These are phyloP conservation scores for Macroventuria anomochaeta DNA, from an alignment of 2,329 filamentous ascomycete genomes.

Conservation along the genomic window DNA sequence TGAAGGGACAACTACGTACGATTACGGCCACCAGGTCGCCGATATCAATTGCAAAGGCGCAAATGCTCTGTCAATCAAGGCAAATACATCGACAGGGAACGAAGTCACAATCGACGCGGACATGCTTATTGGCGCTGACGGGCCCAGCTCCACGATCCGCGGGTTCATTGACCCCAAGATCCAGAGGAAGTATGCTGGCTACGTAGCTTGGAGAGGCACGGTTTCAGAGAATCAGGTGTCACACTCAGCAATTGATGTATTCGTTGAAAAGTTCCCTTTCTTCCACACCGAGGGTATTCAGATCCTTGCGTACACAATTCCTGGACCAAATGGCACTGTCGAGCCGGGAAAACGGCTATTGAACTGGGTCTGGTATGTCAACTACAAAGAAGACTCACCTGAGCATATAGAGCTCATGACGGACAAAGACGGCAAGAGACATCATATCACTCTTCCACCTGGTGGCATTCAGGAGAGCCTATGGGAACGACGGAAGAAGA, in stretches of 20 bases:
- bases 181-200: constrained; percentile 33
- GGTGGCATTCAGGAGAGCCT: constrained; percentile 47
- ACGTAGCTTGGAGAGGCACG: constrained; percentile 39
- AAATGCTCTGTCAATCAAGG: background rate
- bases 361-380: constrained; percentile 58
- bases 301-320: constrained; percentile 50
- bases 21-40: constrained; percentile 27
- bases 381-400: constrained; percentile 44
- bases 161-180: constrained; percentile 19
- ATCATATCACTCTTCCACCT: constrained; percentile 52
- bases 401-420: constrained; percentile 53
- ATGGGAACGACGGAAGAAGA: constrained; percentile 46
- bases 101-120: constrained; percentile 22
- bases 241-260: constrained; percentile 18
- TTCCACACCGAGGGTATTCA: constrained; percentile 25
- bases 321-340: constrained; percentile 48
- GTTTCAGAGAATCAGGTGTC: constrained; percentile 29
- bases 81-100: constrained; percentile 8
- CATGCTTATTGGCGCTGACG: constrained; percentile 36
- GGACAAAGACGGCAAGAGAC: constrained; percentile 48
- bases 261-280: constrained; percentile 29
- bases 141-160: constrained; percentile 32
- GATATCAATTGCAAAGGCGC: constrained; percentile 15
- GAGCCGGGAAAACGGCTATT: constrained; percentile 49
- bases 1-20: constrained; percentile 25